Evolutionary conservation across 2,329 filamentous ascomycete species (phyloP), one percentile per base, ranked within the genome.

Genomic region (Penicillium sp.): DNA sequence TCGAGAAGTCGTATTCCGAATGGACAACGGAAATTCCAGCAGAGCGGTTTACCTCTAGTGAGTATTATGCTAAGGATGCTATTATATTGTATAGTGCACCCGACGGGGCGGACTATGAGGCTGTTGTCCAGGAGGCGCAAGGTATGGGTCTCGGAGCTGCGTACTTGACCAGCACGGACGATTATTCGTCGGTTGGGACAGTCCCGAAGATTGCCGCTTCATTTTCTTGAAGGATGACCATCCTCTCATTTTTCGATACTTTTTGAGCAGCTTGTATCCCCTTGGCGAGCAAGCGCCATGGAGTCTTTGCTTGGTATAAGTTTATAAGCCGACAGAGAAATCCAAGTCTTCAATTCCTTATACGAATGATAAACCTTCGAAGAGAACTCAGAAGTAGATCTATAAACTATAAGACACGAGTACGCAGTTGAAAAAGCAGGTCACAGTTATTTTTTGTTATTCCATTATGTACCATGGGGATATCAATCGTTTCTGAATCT

Each of bases 131-230:
- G 7, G 45, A 57, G n/a, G 59, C 53, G 28, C 50, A 48, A 28
- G 43, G 36, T 26, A 54, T 62, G 54, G 57, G 61, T 1, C 50
- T 62, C 13, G 61, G 59, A 16, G 61, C 61, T 53, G 47, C 55
- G 6, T 62, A 62, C 29, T 16, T 63, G 48, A 58, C 59, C 5
- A 50, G 53, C 10, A 52, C 37, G 33, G 53, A 36, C n/a, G 23
- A 59, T 14, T 63, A 61, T 21, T 54, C 42, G 29, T 39, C 48
- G 14, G 48, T 46, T 26, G 54, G 48, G 31, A 33, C 39, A 9
- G 44, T 63, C 19, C 9, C 31, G 0, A 61, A 59, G 48, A 44
- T 62, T 39, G 55, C 58, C 5, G 43, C 50, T 39, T 56, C 54
- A 48, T 43, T 61, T 43, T 29, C 24, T 28, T 28, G 24, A 28